These are phyloP conservation scores for Tylopilus sp. DNA, from an alignment of 1,284 basidiomycete species.

Conservation along the genomic window DNA sequence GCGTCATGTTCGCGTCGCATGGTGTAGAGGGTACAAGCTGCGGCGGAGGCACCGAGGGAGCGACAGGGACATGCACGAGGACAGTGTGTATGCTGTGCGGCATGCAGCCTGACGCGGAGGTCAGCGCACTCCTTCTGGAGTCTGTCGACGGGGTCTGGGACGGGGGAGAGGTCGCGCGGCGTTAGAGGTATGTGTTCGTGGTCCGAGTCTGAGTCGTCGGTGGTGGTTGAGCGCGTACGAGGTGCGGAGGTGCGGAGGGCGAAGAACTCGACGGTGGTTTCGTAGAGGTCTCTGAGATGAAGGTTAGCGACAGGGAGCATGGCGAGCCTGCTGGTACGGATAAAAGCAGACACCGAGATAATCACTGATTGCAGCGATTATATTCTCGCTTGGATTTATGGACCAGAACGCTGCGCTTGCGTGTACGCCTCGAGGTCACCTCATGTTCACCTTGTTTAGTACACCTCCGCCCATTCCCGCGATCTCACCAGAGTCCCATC, in stretches of 20 bases:
- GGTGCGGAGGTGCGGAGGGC: conserved; percentile 39
- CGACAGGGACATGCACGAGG: conserved; percentile 39
- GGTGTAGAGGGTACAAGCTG: conserved; percentile 34
- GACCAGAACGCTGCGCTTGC: conserved; percentile 13
- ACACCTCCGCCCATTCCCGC: not conserved
- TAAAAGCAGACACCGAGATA: conserved; percentile 40
- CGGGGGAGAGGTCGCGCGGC: conserved; percentile 27
- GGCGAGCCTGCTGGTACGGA: conserved; percentile 11
- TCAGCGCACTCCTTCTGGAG: conserved; percentile 26
- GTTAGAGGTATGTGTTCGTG: conserved; percentile 25
- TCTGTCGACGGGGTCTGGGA: conserved; percentile 18
- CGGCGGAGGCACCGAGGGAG: conserved; percentile 29
- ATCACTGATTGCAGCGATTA: conserved; percentile 23
- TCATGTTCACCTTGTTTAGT: conserved; percentile 13
- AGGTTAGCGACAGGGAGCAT: conserved; percentile 50
- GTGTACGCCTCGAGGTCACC: conserved; percentile 25
- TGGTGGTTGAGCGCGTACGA: conserved; percentile 17
- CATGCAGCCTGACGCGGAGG: conserved; percentile 49
- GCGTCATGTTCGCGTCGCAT: conserved; percentile 60
- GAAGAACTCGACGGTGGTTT: conserved; percentile 60
- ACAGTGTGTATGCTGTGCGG: conserved; percentile 36
- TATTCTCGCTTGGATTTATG: no score
- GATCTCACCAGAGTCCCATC: not conserved
- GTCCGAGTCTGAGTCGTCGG: conserved; percentile 26
- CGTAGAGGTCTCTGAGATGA: conserved; percentile 55